Evolutionary conservation across 768 basidiomycete species (phyloP), one percentile per base, ranked within the genome.

Genomic region (Termitomyces sp.): DNA sequence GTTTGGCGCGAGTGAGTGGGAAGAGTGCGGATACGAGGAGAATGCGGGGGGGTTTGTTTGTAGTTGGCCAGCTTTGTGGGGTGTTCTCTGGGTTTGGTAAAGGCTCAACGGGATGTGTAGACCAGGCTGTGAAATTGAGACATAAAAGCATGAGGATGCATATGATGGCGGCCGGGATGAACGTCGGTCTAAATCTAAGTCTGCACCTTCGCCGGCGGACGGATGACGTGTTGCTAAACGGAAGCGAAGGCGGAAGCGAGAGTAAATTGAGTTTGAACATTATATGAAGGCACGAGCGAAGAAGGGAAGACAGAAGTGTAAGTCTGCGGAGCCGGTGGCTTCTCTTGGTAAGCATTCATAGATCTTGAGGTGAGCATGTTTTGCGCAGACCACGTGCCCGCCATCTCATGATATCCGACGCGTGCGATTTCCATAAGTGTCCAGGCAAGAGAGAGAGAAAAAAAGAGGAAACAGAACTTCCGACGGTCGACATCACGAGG

Each of bases 11-110:
- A 4, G 71, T 54, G 3, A 82, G 73, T 0, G 80, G 82, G 61
- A 77, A 83, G 62, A 82, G 73, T 0, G 82, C 80, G 1, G 82
- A 77, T 0, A 84, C 82, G 46, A 84, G 74, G 14, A 84, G 73
- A 58, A 82, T 73, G 42, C 68, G 67, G 12, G 60, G 55, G 12
- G 40, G n/a, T 3, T 23, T 19, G 4, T 21, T 31, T 31, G 30
- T 8, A 23, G 17, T 6, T 6, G 37, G 37, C 8, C 21, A 23
- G 14, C 19, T 21, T 49, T 21, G 33, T 5, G 15, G 6, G 8
- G 14, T 9, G 21, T 21, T 21, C 5, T 43, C 42, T 19, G 42
- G 11, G 11, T 21, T 21, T 1, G 42, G 11, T 4, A 35, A 6
- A 3, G 48, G 19, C 33, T 49, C 33, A 19, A 35, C 6, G 3